Percentiles rank a stretch among this genome's conserved stretches.
These are phyloP conservation scores for Solanum dulcamara DNA, from an alignment of 257 asterid genomes.

Conservation along the genomic window DNA sequence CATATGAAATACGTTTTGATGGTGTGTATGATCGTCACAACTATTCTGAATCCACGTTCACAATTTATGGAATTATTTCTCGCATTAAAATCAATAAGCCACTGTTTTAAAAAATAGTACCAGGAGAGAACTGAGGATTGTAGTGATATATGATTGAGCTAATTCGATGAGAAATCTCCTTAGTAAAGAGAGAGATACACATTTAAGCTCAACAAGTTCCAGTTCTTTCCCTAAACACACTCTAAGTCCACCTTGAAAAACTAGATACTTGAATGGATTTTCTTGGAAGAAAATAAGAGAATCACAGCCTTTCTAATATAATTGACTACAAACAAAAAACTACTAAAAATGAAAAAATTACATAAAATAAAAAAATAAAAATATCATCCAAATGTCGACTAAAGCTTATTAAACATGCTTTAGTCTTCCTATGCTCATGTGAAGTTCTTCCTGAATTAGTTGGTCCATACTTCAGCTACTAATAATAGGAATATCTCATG, in stretches of 20 bases:
- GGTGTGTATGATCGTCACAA: background rate
- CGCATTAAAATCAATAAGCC: constrained; percentile 34
- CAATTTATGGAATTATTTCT: background rate
- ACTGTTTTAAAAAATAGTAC: constrained; percentile 44
- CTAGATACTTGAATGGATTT: constrained; percentile 34
- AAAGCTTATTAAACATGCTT: too few species aligned
- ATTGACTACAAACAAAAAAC: background rate
- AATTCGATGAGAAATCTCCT: constrained; percentile 33
- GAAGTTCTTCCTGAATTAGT: too few species aligned
- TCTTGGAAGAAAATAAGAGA: background rate
- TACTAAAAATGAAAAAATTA: background rate
- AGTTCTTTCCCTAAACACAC: constrained; percentile 36
- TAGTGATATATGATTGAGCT: constrained; percentile 1
- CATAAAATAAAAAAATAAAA: too few species aligned
- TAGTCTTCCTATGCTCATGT: too few species aligned
- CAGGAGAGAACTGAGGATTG: constrained; percentile 47
- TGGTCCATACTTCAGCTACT: too few species aligned
- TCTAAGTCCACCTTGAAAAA: constrained; percentile 35
- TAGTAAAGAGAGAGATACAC: constrained; percentile 38
- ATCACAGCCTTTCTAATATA: background rate
- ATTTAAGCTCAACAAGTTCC: constrained; percentile 37
- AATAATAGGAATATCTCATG: too few species aligned
- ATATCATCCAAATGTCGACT: too few species aligned
- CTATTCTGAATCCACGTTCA: background rate
- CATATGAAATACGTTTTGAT: background rate